A percentile compares a stretch with the other conserved stretches of the same genome.
These are phyloP conservation scores for Lipomyces spencermartinsiae DNA, from an alignment of 805 yeast genomes.

Conservation along the genomic window DNA sequence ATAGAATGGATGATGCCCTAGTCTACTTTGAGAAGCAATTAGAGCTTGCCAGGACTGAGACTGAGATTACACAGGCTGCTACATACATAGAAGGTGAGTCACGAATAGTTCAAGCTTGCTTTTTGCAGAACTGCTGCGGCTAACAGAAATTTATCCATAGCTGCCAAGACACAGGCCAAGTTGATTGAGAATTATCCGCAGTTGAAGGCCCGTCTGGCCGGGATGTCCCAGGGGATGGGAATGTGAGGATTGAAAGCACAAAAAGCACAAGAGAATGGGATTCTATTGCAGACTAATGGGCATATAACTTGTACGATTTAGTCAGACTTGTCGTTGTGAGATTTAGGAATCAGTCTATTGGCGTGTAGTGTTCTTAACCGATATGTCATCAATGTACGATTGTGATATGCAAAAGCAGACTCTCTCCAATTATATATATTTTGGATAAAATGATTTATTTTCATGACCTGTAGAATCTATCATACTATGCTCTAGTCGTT, in stretches of 20 bases:
- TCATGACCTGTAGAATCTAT: not conserved
- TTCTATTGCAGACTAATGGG: not conserved
- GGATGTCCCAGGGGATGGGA: constrained; percentile 14
- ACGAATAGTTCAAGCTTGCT: not conserved
- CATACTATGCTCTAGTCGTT: constrained; percentile 45
- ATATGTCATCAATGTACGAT: not conserved
- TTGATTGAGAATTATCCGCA: constrained; percentile 48
- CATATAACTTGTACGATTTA: constrained; percentile 2
- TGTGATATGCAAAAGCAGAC: not conserved
- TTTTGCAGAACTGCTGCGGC: not conserved
- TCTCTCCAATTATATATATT: constrained; percentile 1
- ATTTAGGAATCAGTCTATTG: not conserved
- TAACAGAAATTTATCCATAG: constrained; percentile 17
- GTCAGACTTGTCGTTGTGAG: not conserved
- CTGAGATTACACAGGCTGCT: constrained; percentile 88
- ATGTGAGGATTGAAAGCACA: constrained; percentile 6
- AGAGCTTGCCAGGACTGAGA: constrained; percentile 77
- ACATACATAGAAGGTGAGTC: constrained; percentile 82
- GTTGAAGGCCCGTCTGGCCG: constrained; percentile 36
- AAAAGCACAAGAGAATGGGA: not conserved
- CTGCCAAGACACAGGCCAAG: constrained; percentile 55
- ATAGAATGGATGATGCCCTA: constrained; percentile 81
- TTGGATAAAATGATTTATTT: constrained; percentile 8
- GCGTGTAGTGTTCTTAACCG: not conserved
- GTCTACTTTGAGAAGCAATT: constrained; percentile 82